phyloP scores from a whole-genome alignment of 2,329 filamentous ascomycete genomes.

The Fusarium siculi region DNA sequence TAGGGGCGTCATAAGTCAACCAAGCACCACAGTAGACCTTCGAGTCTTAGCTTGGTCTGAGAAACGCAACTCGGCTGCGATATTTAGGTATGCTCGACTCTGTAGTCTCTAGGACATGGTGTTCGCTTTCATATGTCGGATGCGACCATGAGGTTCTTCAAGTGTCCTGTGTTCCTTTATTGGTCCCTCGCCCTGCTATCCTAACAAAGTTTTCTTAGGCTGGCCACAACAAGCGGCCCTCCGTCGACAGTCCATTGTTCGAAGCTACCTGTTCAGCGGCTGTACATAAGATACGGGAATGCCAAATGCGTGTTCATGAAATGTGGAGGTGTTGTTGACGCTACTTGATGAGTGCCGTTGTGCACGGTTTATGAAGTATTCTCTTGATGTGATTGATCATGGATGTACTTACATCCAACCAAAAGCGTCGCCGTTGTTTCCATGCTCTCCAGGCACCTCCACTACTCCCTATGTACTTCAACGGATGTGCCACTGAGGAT shows the following conservation, averaged over 20 bases:
- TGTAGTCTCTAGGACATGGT: not conserved
- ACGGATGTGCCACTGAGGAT: conserved; percentile 21
- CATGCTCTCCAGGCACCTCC: not conserved
- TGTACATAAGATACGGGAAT: not conserved
- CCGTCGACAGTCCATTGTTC: not conserved
- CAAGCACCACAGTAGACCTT: not conserved
- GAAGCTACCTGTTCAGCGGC: not conserved
- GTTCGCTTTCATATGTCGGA: not conserved
- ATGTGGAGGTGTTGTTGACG: conserved; percentile 1
- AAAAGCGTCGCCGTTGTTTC: conserved; percentile 21
- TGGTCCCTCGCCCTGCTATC: conserved; percentile 15
- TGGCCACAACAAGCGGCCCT: conserved; percentile 1
- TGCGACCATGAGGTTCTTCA: not conserved
- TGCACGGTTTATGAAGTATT: conserved; percentile 6
- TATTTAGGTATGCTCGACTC: not conserved
- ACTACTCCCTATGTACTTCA: not conserved
- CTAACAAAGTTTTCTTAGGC: conserved; percentile 6
- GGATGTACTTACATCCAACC: not conserved
- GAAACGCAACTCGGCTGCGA: not conserved
- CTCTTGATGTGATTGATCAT: not conserved
- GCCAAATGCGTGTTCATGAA: conserved; percentile 2
- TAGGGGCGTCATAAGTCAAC: not conserved
- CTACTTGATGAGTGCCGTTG: conserved; percentile 16
- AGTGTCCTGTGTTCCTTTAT: conserved; percentile 14
- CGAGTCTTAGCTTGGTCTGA: not conserved